phyloP scores from a whole-genome alignment of 2,329 filamentous ascomycete species.

The Aspergillus neoniger region DNA sequence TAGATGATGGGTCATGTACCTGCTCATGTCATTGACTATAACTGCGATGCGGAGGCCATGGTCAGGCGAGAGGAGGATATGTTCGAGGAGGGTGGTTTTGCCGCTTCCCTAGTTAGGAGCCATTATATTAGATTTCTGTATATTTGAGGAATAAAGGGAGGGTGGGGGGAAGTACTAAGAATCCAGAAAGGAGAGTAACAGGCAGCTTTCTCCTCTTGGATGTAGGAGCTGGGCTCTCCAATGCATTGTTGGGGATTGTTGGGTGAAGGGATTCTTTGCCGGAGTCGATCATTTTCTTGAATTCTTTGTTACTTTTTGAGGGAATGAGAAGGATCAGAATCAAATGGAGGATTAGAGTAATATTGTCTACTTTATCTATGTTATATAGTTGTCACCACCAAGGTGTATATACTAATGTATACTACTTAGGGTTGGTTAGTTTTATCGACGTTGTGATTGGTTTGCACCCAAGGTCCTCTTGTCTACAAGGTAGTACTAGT shows the following conservation, averaged over 20 bases:
- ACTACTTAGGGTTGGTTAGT: too few relatives aligned
- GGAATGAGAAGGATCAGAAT: too few relatives aligned
- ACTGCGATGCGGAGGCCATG: conserved; percentile 70
- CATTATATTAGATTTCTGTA: background rate
- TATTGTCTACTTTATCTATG: too few relatives aligned
- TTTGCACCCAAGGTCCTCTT: conserved; percentile 4
- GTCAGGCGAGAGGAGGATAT: conserved; percentile 64
- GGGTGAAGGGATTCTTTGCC: conserved; percentile 12
- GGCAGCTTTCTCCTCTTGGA: conserved; percentile 43
- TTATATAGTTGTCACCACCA: background rate
- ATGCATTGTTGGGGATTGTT: background rate
- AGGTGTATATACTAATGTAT: background rate
- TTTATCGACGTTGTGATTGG: conserved; percentile 12
- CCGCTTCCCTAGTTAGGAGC: conserved; percentile 58
- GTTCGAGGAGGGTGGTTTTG: conserved; percentile 70
- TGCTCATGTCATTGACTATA: conserved; percentile 72
- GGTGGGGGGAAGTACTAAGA: conserved; percentile 46
- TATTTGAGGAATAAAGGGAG: background rate
- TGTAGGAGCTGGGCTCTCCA: background rate
- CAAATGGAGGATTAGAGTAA: too few relatives aligned
- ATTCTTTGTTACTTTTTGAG: too few relatives aligned
- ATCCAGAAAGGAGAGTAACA: conserved; percentile 63
- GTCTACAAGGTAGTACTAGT: background rate
- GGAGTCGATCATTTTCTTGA: conserved; percentile 18
- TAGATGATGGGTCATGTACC: conserved; percentile 38